phyloP scores from a whole-genome alignment of 257 asterid genomes.

The Mitragyna speciosa region DNA sequence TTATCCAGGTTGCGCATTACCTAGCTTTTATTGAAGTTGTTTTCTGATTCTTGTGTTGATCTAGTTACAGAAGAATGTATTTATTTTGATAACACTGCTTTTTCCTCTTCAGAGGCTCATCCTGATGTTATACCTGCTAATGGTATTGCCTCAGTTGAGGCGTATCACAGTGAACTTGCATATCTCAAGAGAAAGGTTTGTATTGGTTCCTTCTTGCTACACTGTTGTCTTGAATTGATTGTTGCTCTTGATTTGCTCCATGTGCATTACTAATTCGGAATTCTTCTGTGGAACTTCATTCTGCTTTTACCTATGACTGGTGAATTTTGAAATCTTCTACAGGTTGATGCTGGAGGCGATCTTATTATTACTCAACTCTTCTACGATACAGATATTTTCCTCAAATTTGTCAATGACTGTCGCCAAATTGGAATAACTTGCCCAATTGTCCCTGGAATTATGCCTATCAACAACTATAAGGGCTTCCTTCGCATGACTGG shows the following conservation, averaged over 20 bases:
- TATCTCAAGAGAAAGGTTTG: conserved; percentile 74
- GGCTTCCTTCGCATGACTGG: conserved; percentile 99
- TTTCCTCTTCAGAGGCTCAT: conserved; percentile 73
- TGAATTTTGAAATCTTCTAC: conserved; percentile 18
- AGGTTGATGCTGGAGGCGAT: conserved; percentile 99
- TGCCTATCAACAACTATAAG: conserved; percentile 97
- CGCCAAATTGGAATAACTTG: conserved; percentile 90
- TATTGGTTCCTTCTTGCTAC: conserved; percentile 1
- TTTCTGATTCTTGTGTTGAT: neutral
- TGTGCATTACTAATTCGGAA: neutral
- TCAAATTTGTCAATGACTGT: conserved; percentile 89
- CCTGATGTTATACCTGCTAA: conserved; percentile 74
- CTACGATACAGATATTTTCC: conserved; percentile 93
- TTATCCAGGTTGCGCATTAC: conserved; percentile 68
- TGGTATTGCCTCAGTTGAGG: conserved; percentile 67
- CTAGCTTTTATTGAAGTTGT: neutral
- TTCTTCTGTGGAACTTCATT: neutral
- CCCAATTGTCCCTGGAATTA: conserved; percentile 97
- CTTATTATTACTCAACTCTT: conserved; percentile 91
- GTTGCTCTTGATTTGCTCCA: neutral
- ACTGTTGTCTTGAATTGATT: neutral
- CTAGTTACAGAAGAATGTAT: neutral
- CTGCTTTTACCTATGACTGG: neutral
- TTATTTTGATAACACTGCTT: neutral
- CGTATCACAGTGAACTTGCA: conserved; percentile 76